Evolutionary conservation across 345 rosid species (phyloP), one percentile per base, ranked within the genome.

Genomic region (Populus simonii): DNA sequence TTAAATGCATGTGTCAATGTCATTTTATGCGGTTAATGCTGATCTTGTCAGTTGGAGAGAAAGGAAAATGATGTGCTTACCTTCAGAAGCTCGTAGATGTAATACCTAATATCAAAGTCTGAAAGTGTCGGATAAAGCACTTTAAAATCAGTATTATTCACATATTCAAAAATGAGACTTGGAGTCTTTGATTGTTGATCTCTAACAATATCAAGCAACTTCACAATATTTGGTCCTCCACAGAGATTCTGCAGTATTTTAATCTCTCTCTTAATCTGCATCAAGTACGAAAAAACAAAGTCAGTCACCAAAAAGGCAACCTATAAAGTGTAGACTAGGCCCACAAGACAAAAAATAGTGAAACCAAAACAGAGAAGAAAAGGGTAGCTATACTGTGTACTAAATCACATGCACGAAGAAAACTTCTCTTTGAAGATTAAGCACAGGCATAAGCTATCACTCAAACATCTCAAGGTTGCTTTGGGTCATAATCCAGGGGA

Each of bases 111-210:
- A 81, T 93, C 99, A 82, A 80, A 91, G 80, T 95, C 99, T 4
- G 92, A 87, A 22, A 95, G 88, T 63, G 96, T 93, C 35, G 98
- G 97, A 81, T 95, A 95, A 63, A 95, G 94, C 80, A 90, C 96
- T 93, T 93, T 95, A 71, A 93, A 93, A 88, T 95, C 98, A 18
- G 91, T 91, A 80, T 95, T 95, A 81, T 95, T 93, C 80, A 95
- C 96, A 74, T 92, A 87, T 84, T 94, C 98, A 88, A 94, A 94
- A 59, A 94, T 88, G 66, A 94, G 91, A 84, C 98, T 94, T 0
- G 97, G 98, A 13, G 98, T 94, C 88, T 91, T 92, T 1, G 96
- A 94, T 78, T 94, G 97, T 88, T 92, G 97, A 88, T 95, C 99
- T 81, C 99, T 89, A 76, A 95, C 99, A 83, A 95, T 95, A 85